Percentiles rank a stretch among this genome's conserved stretches.
Conservation (phyloP, 164 flowering plant genomes). For the Vitis rupestris region DNA sequence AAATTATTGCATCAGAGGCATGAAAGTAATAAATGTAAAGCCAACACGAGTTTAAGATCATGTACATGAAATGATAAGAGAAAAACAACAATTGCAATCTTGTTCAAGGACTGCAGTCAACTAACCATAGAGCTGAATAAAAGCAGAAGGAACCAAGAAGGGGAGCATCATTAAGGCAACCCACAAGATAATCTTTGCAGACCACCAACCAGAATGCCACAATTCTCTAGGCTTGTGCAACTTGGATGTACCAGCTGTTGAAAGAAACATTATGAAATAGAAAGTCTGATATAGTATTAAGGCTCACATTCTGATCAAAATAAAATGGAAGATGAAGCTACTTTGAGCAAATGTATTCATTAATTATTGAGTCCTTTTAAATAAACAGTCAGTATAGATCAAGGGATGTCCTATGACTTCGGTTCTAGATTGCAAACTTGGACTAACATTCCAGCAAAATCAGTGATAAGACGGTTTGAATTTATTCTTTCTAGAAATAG, state of each 20-base stretch:
- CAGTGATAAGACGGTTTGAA: not conserved
- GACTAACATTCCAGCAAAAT: not conserved
- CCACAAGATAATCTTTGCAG: conserved; percentile 56
- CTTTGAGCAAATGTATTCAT: too few species aligned
- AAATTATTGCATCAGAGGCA: conserved; percentile 10
- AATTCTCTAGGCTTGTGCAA: conserved; percentile 44
- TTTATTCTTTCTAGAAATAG: too few species aligned
- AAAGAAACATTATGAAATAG: conserved; percentile 73
- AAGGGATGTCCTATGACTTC: too few species aligned
- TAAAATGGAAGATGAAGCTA: too few species aligned
- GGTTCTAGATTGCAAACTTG: too few species aligned
- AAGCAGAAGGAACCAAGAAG: conserved; percentile 56
- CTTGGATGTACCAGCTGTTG: conserved; percentile 73
- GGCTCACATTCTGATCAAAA: conserved; percentile 17
- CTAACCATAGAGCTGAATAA: conserved; percentile 76
- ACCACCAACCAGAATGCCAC: conserved; percentile 97
- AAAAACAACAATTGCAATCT: not conserved
- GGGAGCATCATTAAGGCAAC: conserved; percentile 46
- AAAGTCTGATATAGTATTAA: conserved; percentile 55
- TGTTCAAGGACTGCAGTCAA: not conserved
- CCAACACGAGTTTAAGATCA: not conserved
- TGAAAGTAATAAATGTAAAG: not conserved
- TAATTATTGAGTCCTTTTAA: too few species aligned
- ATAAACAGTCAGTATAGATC: too few species aligned
- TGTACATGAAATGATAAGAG: not conserved